Evolutionary conservation across 2,329 filamentous ascomycete species (phyloP), one percentile per base, ranked within the genome.

Genomic region (Aspergillus fischeri): DNA sequence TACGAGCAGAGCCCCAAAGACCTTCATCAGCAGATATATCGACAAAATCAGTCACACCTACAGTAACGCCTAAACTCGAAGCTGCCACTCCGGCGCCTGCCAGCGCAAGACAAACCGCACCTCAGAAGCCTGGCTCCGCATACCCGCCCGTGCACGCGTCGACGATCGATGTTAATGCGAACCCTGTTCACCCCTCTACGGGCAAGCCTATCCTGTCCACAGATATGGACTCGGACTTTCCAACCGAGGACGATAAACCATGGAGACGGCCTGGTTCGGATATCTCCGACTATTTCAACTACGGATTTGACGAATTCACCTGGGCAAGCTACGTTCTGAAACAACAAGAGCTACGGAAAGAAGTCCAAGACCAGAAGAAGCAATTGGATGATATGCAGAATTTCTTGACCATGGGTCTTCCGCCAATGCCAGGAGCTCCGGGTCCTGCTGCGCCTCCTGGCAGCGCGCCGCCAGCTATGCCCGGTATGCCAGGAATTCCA

Each of bases 201-300:
- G 87, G 86, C 24, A 94, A 95, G 64, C 92, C 94, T 66, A 89
- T 94, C 65, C 85, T 92, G 53, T 88, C 86, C 7, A 88, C 91
- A 51, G 88, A 89, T 69, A 88, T 92, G 64, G 89, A 92, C 67
- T 79, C 88, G 67, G 83, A 92, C 21, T 82, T 86, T 41, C 87
- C 90, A 7, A 63, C 81, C 54, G 91, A 92, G 67, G 79, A 83
- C 61, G 90, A 92, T 61, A 97, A 97, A 74, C 92, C 93, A 20
- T 99, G 94, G 94, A 87, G 94, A 48, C 88, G 92, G 63, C 94
- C 94, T 0, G 94, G 94, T 49, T 92, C 93, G 10, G 94, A 99
- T 69, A 86, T 96, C 54, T 94, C 90, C 58, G 94, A 99, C 73
- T 97, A 96, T 77, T 97, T 97, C 84, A 97, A 97, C 79, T 97